A percentile compares a stretch with the other conserved stretches of the same genome.
Evolutionary conservation across 2,329 filamentous ascomycete species (phyloP).

Genomic region (Truncatella angustata): DNA sequence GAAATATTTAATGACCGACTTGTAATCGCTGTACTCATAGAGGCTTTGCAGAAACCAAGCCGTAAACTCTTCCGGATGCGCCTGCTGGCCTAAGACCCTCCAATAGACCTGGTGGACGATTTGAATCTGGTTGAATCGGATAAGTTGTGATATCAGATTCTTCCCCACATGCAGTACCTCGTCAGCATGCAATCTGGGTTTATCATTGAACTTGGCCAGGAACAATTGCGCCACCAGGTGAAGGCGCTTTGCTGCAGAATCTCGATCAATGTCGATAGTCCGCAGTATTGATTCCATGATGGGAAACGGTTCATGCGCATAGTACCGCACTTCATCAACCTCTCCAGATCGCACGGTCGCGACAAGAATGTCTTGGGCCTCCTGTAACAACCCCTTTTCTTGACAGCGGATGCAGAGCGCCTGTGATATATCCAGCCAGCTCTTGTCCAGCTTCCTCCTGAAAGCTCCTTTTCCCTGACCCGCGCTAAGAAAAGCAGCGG

Average conservation of each 20-base stretch:
- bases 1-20: conserved; percentile 32
- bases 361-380: conserved; percentile 30
- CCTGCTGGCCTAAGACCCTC: conserved; percentile 25
- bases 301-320: conserved; percentile 31
- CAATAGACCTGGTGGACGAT: conserved; percentile 29
- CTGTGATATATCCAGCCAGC: conserved; percentile 25
- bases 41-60: conserved; percentile 31
- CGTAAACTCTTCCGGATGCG: conserved; percentile 22
- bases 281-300: conserved; percentile 28
- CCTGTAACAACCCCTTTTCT: conserved; percentile 24
- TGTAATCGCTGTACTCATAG: conserved; percentile 26
- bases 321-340: conserved; percentile 32
- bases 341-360: conserved; percentile 22
- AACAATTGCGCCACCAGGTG: conserved; percentile 29
- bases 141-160: conserved; percentile 26
- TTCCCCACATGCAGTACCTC: conserved; percentile 22
- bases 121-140: conserved; percentile 19
- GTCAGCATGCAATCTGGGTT: conserved; percentile 7
- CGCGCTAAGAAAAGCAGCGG: conserved; percentile 17
- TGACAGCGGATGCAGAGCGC: conserved; percentile 33
- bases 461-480: conserved; percentile 9
- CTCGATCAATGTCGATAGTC: conserved; percentile 15
- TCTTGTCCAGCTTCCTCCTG: conserved; percentile 10
- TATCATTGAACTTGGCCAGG: conserved; percentile 26
- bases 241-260: conserved; percentile 14